Conservation (phyloP, 345 rosid species). For the Tarenaya hassleriana region DNA sequence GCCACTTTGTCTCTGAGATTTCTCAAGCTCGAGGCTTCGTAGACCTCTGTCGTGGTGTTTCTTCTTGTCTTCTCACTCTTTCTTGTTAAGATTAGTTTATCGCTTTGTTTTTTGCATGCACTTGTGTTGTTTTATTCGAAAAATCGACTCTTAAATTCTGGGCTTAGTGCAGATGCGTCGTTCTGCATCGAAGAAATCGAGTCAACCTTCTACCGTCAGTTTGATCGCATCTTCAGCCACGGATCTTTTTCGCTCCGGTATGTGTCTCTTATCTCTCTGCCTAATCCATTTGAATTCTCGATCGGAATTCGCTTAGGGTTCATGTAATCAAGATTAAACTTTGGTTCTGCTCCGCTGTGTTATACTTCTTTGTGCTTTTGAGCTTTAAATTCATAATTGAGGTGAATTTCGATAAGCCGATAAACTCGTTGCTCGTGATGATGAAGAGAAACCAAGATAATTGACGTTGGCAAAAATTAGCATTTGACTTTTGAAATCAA, state of each 20-base stretch:
- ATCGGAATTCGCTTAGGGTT: conserved; percentile 22
- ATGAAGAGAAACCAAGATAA: not conserved
- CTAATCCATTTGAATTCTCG: not conserved
- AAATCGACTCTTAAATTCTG: not conserved
- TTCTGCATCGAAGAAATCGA: conserved; percentile 63
- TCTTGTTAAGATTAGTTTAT: conserved; percentile 17
- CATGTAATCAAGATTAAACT: not conserved
- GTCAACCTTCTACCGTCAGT: conserved; percentile 61
- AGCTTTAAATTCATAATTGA: not conserved
- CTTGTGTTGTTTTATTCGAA: not conserved
- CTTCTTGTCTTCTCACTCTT: conserved; percentile 25
- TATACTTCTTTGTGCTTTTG: not conserved
- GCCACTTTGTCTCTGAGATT: conserved; percentile 12
- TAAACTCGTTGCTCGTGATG: not conserved
- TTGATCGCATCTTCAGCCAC: conserved; percentile 52
- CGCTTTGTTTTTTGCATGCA: not conserved
- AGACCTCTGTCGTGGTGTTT: conserved; percentile 20
- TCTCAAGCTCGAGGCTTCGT: conserved; percentile 12
- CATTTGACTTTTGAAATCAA: conserved; percentile 1
- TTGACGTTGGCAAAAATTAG: not conserved
- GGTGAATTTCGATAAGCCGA: not conserved
- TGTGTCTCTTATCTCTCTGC: not conserved
- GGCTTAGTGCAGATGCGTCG: conserved; percentile 67
- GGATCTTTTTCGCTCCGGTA: conserved; percentile 95
- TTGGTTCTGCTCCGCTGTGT: not conserved